Base-by-base conservation (phyloP, 148 eudicot genomes). In the Beta vulgaris region DNA sequence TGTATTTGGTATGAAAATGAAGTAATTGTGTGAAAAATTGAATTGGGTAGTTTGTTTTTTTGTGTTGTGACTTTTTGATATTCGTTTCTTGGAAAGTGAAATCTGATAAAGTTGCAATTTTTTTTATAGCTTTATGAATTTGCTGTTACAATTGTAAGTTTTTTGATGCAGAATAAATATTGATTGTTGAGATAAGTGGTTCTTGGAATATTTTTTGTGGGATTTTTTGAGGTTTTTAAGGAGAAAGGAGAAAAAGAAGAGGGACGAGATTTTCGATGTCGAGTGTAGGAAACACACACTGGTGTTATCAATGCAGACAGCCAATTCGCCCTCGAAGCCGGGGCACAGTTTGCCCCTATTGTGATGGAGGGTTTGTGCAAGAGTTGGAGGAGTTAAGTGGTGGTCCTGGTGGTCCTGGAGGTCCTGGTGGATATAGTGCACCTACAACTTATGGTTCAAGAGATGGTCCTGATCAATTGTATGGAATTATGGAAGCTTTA, bases 281-380 rank as follows among this genome's bases (percentile, higher is more conserved):
- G 34, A 84, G 85, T 71, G 82, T 77, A 26, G 82, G 87, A 76
- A 78, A 86, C 82, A 90, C 97, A 76, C 98, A 94, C 81, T 94
- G 97, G 93, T 94, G 98, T 74, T 81, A 92, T 79, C 88, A 86
- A 77, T 94, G 98, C 83, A 70, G 76, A 68, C 85, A 64, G 72
- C 84, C 93, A 23, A 75, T 94, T 68, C 84, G 85, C 39, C 87
- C 83, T 74, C 89, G 75, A 4, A 76, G 73, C 79, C 88, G 57
- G 23, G 82, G 80, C 63, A 39, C 77, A 51, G 79, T 81, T 37
- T 91, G 98, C 77, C 92, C 91, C 43, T 77, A 85, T 68, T 94
- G 98, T 51, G 73, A 84, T 73, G 93, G 96, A 0, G 98, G 92
- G 58, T 95, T 95, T 71, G 81, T 95, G 55, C 90, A 91, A 61